A percentile compares a stretch with the other conserved stretches of the same genome.
These are phyloP conservation scores for Rosellinia necatrix DNA, from an alignment of 2,329 filamentous ascomycete genomes.

Conservation along the genomic window DNA sequence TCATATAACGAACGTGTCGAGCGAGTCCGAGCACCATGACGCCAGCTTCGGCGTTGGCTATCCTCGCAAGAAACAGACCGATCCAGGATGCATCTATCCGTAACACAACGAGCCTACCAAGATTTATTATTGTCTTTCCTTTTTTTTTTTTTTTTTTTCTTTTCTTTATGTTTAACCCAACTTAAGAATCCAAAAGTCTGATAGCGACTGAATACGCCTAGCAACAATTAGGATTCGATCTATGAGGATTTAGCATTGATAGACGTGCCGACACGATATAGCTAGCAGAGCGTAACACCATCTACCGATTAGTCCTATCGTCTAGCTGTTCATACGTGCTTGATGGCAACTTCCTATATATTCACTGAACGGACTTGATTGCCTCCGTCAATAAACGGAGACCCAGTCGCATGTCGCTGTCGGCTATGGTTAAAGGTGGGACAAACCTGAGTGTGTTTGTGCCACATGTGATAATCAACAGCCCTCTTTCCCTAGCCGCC, in stretches of 20 bases:
- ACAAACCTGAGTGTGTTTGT: constrained; percentile 93
- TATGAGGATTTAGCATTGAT: neutral
- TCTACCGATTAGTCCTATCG: neutral
- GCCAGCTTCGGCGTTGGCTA: neutral
- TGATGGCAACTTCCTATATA: neutral
- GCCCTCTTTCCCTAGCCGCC: constrained; percentile 82
- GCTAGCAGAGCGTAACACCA: no score
- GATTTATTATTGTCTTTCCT: no score
- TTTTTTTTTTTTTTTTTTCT: no score
- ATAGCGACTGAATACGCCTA: neutral
- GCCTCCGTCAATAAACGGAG: constrained; percentile 75
- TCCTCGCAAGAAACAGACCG: neutral
- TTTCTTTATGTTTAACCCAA: no score
- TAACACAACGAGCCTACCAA: neutral
- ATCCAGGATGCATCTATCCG: neutral
- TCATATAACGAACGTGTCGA: constrained; percentile 1
- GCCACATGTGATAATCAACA: constrained; percentile 90
- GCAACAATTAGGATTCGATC: neutral
- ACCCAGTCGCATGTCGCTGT: constrained; percentile 79
- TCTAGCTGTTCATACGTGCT: neutral
- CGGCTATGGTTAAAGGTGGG: constrained; percentile 79
- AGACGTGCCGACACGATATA: neutral
- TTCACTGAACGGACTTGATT: constrained; percentile 43
- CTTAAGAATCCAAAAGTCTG: neutral
- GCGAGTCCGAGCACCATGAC: neutral